phyloP scores from a whole-genome alignment of 2,329 filamentous ascomycete species.

The Aspergillus pseudoglaucus region DNA sequence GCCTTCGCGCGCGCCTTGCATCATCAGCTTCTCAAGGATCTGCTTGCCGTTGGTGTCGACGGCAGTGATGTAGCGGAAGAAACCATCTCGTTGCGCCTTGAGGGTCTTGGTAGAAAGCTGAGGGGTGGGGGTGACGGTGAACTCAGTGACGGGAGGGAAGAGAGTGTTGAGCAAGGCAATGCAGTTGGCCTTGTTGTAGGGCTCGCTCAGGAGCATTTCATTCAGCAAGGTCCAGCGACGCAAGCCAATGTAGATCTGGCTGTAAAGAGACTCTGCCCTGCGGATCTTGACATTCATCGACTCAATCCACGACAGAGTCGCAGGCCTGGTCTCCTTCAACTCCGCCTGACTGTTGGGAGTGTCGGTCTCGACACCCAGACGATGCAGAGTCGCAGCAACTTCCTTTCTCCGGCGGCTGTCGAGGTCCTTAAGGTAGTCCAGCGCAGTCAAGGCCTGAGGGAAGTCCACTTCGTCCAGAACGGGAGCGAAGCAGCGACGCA shows the following conservation, averaged over 20 bases:
- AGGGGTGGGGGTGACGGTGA: slow-evolving; percentile 42
- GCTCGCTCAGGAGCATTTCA: slow-evolving; percentile 52
- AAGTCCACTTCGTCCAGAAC: slow-evolving; percentile 57
- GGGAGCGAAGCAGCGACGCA: slow-evolving; percentile 53
- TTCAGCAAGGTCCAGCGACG: slow-evolving; percentile 62
- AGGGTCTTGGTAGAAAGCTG: slow-evolving; percentile 48
- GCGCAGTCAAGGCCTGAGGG: slow-evolving; percentile 56
- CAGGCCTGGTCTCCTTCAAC: slow-evolving; percentile 47
- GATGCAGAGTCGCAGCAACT: slow-evolving; percentile 47
- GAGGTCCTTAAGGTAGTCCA: slow-evolving; percentile 61
- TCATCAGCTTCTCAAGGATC: slow-evolving; percentile 49
- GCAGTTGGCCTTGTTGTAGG: slow-evolving; percentile 60
- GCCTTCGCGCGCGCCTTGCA: slow-evolving; percentile 44
- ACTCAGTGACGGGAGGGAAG: slow-evolving; percentile 50
- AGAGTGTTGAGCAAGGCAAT: slow-evolving; percentile 63
- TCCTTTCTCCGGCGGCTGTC: slow-evolving; percentile 56
- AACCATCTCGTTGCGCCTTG: slow-evolving; percentile 52
- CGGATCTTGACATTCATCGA: slow-evolving; percentile 46
- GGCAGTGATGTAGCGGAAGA: slow-evolving; percentile 56
- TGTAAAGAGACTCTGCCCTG: slow-evolving; percentile 52
- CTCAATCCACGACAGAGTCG: slow-evolving; percentile 51
- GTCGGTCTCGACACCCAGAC: slow-evolving; percentile 47
- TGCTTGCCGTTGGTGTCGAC: slow-evolving; percentile 52
- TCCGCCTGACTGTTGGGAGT: slow-evolving; percentile 44
- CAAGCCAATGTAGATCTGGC: slow-evolving; percentile 55